phyloP scores from a whole-genome alignment of 768 basidiomycete genomes.

The Lentinula sp. region DNA sequence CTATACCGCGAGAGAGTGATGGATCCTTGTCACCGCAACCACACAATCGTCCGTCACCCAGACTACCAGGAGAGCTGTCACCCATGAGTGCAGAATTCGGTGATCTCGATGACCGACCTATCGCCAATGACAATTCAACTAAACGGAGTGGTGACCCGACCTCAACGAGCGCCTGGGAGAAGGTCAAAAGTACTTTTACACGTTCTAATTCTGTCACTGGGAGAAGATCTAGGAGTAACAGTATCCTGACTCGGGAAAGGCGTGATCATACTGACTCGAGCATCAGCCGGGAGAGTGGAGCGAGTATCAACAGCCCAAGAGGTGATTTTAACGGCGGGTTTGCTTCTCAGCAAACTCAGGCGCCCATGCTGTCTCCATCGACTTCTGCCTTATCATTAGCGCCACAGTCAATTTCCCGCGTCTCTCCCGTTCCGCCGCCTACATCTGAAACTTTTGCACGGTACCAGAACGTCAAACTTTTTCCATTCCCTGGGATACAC shows the following conservation, averaged over 20 bases:
- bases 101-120: conserved; percentile 42
- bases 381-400: conserved; percentile 63
- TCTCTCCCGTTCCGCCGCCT: conserved; percentile 75
- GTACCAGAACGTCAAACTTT: conserved; percentile 76
- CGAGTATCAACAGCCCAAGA: conserved; percentile 59
- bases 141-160: conserved; percentile 54
- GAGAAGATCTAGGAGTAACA: conserved; percentile 75
- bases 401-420: conserved; percentile 49
- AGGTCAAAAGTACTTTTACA: conserved; percentile 61
- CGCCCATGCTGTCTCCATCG: conserved; percentile 48
- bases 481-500: conserved; percentile 86
- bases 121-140: conserved; percentile 34
- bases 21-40: conserved; percentile 51
- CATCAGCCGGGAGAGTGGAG: conserved; percentile 71
- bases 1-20: conserved; percentile 33
- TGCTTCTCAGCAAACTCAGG: conserved; percentile 31
- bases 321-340: conserved; percentile 40
- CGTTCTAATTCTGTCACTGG: conserved; percentile 62
- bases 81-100: conserved; percentile 44
- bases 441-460: conserved; percentile 65
- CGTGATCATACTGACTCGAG: conserved; percentile 69
- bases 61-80: conserved; percentile 55
- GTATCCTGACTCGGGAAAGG: conserved; percentile 59
- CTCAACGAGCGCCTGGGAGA: conserved; percentile 63
- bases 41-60: conserved; percentile 57